These are phyloP conservation scores for Lepidium didymum DNA, from an alignment of 345 rosid species.

Conservation along the genomic window DNA sequence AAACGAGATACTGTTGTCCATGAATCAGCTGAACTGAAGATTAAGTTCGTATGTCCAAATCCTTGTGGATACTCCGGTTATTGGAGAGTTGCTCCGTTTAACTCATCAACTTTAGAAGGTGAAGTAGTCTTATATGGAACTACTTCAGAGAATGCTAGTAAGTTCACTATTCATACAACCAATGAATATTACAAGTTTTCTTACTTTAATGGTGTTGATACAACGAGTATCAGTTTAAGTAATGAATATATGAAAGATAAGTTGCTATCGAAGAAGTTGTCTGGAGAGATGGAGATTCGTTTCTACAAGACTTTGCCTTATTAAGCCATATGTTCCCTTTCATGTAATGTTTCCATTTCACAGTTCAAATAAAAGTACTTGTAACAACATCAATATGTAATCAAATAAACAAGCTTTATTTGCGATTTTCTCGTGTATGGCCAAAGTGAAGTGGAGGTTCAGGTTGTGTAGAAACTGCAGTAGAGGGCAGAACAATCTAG, in stretches of 20 bases:
- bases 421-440: background rate
- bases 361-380: background rate
- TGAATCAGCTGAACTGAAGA: conserved; percentile 4
- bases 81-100: conserved; percentile 12
- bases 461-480: no score
- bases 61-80: background rate
- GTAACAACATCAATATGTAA: background rate
- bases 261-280: background rate
- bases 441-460: no score
- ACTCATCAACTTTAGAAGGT: background rate
- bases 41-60: background rate
- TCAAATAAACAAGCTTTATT: background rate
- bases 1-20: background rate
- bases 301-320: background rate
- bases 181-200: conserved; percentile 7
- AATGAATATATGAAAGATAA: background rate
- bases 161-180: background rate
- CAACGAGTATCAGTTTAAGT: conserved; percentile 1
- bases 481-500: no score
- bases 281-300: conserved; percentile 15
- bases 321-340: background rate
- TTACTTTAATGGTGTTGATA: background rate
- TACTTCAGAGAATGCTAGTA: background rate
- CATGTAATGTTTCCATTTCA: background rate
- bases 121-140: conserved; percentile 10